Evolutionary conservation across 1,139 yeast species (phyloP).

Genomic region (Pichia sp.): DNA sequence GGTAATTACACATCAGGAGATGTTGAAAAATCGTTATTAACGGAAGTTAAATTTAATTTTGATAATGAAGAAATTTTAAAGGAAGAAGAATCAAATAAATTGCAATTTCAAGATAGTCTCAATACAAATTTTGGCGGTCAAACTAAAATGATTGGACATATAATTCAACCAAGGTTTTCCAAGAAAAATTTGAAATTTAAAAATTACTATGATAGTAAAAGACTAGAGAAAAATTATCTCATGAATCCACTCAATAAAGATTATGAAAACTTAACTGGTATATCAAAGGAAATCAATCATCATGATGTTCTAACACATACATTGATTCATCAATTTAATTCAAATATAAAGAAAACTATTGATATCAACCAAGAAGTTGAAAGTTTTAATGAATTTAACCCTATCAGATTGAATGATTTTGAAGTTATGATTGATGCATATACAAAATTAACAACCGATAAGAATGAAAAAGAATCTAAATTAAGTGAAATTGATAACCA

Average conservation of each 20-base stretch:
- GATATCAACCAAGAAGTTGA: conserved; percentile 28
- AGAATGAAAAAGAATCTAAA: conserved; percentile 28
- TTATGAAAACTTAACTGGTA: conserved; percentile 53
- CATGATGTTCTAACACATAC: conserved; percentile 40
- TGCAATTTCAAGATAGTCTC: conserved; percentile 23
- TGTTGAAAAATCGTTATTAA: conserved; percentile 70
- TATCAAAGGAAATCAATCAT: conserved; percentile 35
- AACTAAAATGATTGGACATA: conserved; percentile 32
- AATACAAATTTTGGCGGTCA: conserved; percentile 27
- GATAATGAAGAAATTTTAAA: conserved; percentile 48
- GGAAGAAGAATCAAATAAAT: conserved; percentile 25
- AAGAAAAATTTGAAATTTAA: conserved; percentile 18
- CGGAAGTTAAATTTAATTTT: conserved; percentile 66
- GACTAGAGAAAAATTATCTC: conserved; percentile 63
- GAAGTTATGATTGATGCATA: conserved; percentile 18
- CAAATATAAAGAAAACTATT: conserved; percentile 25
- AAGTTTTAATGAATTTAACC: conserved; percentile 29
- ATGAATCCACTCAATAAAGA: conserved; percentile 57
- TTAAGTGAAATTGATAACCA: conserved; percentile 15
- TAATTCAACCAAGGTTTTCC: conserved; percentile 25
- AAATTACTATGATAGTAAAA: conserved; percentile 53
- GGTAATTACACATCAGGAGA: conserved; percentile 60
- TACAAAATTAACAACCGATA: conserved; percentile 21
- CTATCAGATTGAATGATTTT: conserved; percentile 26
- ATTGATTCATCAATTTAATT: conserved; percentile 38